Evolutionary conservation across 1,284 basidiomycete species (phyloP), one percentile per base, ranked within the genome.

Genomic region (Apiotrichum sp.): DNA sequence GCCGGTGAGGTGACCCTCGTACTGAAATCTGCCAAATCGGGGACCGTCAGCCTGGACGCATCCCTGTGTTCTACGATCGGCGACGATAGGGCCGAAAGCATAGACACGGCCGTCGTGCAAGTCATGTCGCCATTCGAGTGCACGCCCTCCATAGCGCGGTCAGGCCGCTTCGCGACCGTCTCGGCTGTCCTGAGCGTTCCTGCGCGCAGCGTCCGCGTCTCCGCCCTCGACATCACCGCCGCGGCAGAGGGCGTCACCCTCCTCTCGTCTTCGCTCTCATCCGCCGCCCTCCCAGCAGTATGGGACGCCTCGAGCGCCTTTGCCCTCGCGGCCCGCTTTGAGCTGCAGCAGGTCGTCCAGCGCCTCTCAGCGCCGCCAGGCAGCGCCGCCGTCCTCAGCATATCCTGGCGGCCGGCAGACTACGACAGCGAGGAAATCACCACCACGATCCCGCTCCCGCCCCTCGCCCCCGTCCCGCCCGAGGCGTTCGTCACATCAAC

Each of bases 401-500:
- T 63, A 34, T 45, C 29, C n/a, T 65, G 57, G 60, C 52, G 29
- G 13, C 56, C 56, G 11, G 46, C 40, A 39, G 51, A 47, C 45
- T 4, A 29, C 36, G 13, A 50, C 36, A 14, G 56, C n/a, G 11
- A 11, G 0, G 40, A 33, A 7, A 22, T 53, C 13, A 56, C 47
- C 3, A 50, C 59, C 0, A n/a, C 41, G 32, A 47, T 62, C 29
- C 56, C 65, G 4, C 58, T 71, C 1, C 72, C 71, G 16, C 45
- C 63, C 9, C 61, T 67, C 14, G 33, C 59, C 6, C 53, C 62
- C 0, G 62, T 66, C 1, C 22, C 22, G 22, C 61, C 60, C 35
- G 70, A 72, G 13, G 65, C 67, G 1, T 70, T 67, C 59, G 57
- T 74, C 14, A 57, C 65, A 4, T 65, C 68, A 5, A 50, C 56